These are phyloP conservation scores for Botryotinia globosa DNA, from an alignment of 2,329 filamentous ascomycete species.

Conservation along the genomic window DNA sequence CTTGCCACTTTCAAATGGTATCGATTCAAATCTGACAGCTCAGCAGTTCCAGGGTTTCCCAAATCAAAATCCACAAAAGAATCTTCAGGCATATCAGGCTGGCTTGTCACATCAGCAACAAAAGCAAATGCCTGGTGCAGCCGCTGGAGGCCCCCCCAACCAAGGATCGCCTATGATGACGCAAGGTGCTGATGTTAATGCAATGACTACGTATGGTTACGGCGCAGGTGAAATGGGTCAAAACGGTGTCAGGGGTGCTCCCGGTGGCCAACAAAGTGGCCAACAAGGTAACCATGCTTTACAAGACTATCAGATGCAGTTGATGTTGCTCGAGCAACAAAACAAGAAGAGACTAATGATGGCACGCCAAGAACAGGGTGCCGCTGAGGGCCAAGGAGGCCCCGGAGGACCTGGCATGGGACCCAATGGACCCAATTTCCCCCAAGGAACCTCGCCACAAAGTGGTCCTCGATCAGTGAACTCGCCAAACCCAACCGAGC, in stretches of 20 bases:
- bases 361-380: conserved; percentile 75
- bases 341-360: conserved; percentile 84
- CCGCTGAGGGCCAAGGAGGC: conserved; percentile 51
- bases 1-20: conserved; percentile 65
- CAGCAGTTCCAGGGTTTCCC: conserved; percentile 67
- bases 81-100: conserved; percentile 82
- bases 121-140: conserved; percentile 73
- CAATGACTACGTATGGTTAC: conserved; percentile 55
- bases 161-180: conserved; percentile 83
- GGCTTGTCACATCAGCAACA: conserved; percentile 75
- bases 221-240: conserved; percentile 58
- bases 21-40: conserved; percentile 72
- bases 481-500: conserved; percentile 73
- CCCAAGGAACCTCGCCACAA: conserved; percentile 67
- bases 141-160: conserved; percentile 69
- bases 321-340: conserved; percentile 83
- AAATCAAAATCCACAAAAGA: conserved; percentile 49
- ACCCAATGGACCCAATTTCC: conserved; percentile 62
- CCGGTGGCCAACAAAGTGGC: conserved; percentile 56
- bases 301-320: conserved; percentile 85
- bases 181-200: conserved; percentile 63
- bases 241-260: conserved; percentile 56
- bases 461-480: conserved; percentile 63
- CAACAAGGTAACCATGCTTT: conserved; percentile 66
- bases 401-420: conserved; percentile 46